phyloP scores from a whole-genome alignment of 345 rosid genomes.

The Eucalyptus cladocalyx region DNA sequence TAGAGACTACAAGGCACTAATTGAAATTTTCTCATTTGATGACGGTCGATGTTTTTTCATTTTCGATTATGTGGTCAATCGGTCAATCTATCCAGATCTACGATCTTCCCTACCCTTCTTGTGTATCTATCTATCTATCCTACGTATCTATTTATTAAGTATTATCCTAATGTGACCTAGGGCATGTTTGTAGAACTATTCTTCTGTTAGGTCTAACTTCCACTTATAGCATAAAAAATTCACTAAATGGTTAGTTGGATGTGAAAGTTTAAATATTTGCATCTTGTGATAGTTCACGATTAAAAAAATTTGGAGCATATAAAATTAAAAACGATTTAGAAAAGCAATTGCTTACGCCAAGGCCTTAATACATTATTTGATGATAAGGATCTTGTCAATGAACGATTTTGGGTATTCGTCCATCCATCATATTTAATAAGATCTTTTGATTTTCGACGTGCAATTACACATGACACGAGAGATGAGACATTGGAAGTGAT shows the following conservation, averaged over 20 bases:
- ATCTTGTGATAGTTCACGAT: background rate
- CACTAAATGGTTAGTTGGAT: background rate
- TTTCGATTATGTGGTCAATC: background rate
- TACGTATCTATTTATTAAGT: background rate
- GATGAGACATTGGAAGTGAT: background rate
- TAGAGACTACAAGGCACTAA: background rate
- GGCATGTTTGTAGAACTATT: background rate
- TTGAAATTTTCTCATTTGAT: background rate
- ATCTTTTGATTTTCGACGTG: background rate
- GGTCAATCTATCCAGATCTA: background rate
- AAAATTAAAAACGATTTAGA: background rate
- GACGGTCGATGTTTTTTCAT: background rate
- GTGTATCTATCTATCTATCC: background rate
- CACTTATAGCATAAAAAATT: background rate
- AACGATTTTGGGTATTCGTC: rapidly evolving
- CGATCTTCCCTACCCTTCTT: background rate
- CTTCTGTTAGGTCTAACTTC: background rate
- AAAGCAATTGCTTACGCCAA: background rate
- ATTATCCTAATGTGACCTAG: background rate
- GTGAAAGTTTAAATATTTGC: background rate
- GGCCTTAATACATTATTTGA: background rate
- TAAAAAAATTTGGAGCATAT: background rate
- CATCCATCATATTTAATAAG: background rate
- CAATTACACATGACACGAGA: background rate
- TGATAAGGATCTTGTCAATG: background rate